Evolutionary conservation across 2,329 filamentous ascomycete genomes (phyloP).

Genomic region (Phialocephala subalpina): DNA sequence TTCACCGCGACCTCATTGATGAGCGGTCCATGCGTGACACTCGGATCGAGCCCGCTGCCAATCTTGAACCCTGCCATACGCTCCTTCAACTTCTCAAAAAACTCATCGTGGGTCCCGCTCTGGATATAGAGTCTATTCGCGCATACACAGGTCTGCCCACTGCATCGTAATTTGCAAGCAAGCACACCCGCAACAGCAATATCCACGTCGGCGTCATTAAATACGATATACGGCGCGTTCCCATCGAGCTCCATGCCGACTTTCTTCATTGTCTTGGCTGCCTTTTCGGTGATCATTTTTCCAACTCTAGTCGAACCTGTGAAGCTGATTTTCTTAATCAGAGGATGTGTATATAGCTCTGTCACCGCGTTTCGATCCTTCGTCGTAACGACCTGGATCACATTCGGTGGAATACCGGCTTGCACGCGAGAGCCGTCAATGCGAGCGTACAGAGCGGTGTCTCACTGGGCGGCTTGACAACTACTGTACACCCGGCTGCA

Average conservation of each 20-base stretch:
- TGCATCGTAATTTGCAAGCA: conserved; percentile 60
- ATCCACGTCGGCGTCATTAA: conserved; percentile 67
- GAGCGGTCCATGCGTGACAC: conserved; percentile 63
- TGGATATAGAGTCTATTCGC: conserved; percentile 70
- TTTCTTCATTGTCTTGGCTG: conserved; percentile 65
- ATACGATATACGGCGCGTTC: conserved; percentile 69
- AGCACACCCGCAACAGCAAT: conserved; percentile 47
- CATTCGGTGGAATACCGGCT: conserved; percentile 82
- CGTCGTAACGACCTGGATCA: too few species aligned
- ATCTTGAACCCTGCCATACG: conserved; percentile 60
- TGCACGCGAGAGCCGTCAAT: conserved; percentile 70
- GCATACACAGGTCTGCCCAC: conserved; percentile 68
- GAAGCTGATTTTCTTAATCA: conserved; percentile 66
- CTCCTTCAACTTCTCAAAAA: conserved; percentile 60
- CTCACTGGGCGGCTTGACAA: conserved; percentile 75
- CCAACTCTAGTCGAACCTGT: conserved; percentile 65
- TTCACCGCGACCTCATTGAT: conserved; percentile 61
- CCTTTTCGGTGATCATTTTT: conserved; percentile 65
- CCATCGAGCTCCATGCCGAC: conserved; percentile 67
- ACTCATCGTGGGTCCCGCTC: conserved; percentile 63
- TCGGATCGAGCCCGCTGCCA: conserved; percentile 63
- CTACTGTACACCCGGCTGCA: conserved; percentile 77
- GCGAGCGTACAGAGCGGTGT: conserved; percentile 78
- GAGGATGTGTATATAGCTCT: conserved; percentile 59
- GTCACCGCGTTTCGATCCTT: too few species aligned